Conservation (phyloP, 345 rosid species). For the Salix caprea region DNA sequence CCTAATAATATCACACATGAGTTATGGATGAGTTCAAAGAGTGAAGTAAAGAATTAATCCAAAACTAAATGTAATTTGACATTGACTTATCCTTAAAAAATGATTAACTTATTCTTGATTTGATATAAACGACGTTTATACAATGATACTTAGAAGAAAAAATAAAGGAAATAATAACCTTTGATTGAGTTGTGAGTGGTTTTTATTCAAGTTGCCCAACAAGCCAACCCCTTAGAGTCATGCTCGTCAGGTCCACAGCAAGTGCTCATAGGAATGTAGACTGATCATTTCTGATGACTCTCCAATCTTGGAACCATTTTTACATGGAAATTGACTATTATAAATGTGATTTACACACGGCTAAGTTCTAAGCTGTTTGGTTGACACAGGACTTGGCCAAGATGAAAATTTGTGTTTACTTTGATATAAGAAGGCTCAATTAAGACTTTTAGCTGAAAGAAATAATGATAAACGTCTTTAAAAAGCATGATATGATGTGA, state of each 20-base stretch:
- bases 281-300: neutral
- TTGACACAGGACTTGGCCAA: neutral
- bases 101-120: no score
- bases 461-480: neutral
- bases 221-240: neutral
- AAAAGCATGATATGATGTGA: rapidly evolving
- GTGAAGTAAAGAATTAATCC: no score
- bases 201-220: neutral
- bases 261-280: neutral
- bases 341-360: neutral
- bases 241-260: neutral
- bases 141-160: no score
- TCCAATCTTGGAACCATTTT: neutral
- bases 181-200: neutral
- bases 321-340: neutral
- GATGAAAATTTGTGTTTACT: neutral
- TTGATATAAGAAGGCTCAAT: neutral
- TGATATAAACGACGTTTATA: no score
- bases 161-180: no score
- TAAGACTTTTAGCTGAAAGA: neutral
- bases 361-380: neutral
- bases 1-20: no score
- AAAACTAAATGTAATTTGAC: no score
- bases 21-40: no score
- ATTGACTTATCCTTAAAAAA: no score